phyloP scores from a whole-genome alignment of 140 eudicot species.

The Anethum foeniculum region DNA sequence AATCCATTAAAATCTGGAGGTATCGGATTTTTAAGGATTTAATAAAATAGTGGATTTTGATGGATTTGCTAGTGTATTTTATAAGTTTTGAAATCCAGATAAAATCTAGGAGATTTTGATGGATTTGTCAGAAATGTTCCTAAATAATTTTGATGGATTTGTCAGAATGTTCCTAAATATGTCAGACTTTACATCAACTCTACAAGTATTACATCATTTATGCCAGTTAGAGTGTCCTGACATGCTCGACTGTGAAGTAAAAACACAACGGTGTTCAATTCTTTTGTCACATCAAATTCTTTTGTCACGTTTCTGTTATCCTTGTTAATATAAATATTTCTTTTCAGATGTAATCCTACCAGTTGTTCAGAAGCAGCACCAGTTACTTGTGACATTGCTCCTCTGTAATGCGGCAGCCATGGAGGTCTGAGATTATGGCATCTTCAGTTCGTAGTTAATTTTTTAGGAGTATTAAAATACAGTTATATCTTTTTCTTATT shows the following conservation, averaged over 20 bases:
- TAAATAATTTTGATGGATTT: too few relatives aligned
- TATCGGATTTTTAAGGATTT: too few relatives aligned
- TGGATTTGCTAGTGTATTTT: too few relatives aligned
- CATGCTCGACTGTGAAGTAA: not conserved
- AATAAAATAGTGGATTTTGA: too few relatives aligned
- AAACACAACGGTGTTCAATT: too few relatives aligned
- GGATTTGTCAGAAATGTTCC: too few relatives aligned
- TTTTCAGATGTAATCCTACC: conserved; percentile 72
- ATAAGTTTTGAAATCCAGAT: too few relatives aligned
- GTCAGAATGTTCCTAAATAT: too few relatives aligned
- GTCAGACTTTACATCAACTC: too few relatives aligned
- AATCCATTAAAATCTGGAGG: too few relatives aligned
- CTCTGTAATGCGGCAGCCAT: conserved; percentile 91
- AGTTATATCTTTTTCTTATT: not conserved
- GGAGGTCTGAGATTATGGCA: conserved; percentile 52
- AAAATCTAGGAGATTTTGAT: too few relatives aligned
- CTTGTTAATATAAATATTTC: not conserved
- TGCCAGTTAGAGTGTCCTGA: not conserved
- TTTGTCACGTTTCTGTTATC: not conserved
- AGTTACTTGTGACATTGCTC: conserved; percentile 89
- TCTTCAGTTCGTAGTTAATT: not conserved
- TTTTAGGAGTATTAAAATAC: not conserved
- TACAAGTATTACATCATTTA: too few relatives aligned
- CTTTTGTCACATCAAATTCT: not conserved
- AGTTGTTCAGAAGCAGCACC: conserved; percentile 93